phyloP scores from a whole-genome alignment of 176 grass and related monocot genomes.

The Cenchrus purpureus region DNA sequence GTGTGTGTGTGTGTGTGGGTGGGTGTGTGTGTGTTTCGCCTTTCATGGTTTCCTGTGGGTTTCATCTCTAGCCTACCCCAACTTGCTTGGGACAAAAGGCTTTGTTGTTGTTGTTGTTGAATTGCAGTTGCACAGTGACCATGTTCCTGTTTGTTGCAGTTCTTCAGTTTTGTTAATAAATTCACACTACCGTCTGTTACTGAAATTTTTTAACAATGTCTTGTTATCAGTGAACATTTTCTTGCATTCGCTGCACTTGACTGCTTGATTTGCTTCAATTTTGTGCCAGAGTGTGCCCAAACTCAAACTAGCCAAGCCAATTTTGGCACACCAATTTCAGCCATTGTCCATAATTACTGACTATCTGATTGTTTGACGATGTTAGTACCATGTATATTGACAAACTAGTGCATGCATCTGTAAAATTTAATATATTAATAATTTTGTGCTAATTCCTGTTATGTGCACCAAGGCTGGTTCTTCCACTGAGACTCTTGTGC shows the following conservation, averaged over 20 bases:
- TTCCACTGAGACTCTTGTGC: not conserved
- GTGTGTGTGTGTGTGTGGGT: no score
- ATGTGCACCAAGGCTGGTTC: not conserved
- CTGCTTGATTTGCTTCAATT: not conserved
- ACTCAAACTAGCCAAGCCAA: not conserved
- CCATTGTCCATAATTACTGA: not conserved
- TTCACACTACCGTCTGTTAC: not conserved
- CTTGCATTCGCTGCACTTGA: not conserved
- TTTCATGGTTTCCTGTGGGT: no score
- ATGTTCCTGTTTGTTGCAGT: not conserved
- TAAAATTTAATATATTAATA: not conserved
- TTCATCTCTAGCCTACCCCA: no score
- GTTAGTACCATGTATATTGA: not conserved
- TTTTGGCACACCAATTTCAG: not conserved
- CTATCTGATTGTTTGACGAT: conserved; percentile 9
- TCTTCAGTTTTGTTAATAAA: not conserved
- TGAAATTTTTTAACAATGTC: no score
- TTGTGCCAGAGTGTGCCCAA: not conserved
- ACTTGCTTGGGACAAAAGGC: no score
- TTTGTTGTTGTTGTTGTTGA: no score
- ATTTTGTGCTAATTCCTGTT: not conserved
- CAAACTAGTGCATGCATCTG: conserved; percentile 1
- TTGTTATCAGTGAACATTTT: not conserved
- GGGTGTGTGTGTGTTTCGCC: no score
- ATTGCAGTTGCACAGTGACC: not conserved